Base-by-base conservation (phyloP, 441 rosid genomes). In the Theobroma grandiflorum region DNA sequence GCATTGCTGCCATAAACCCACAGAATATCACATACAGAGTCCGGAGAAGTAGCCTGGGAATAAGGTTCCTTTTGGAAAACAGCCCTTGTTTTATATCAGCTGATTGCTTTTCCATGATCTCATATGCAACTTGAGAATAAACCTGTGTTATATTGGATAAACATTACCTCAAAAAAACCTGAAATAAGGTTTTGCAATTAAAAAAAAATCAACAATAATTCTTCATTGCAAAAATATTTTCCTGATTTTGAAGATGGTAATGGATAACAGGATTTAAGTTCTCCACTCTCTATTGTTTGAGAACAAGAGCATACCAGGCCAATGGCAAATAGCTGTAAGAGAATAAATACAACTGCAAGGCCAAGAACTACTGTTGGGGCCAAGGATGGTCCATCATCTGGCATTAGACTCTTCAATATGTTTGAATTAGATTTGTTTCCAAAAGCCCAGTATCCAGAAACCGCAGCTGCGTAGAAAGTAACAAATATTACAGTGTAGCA, bases 71-170 rank as follows among this genome's bases (percentile, higher is more conserved):
- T 84, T 11, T 89, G 15, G 99, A 90, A 82, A 96, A 96, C 80
- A 89, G 85, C 84, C 98, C 99, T 88, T 86, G 90, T 43, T 88
- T 91, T 80, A 88, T 88, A 77, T 96, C 98, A 9, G 98, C 99
- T 1, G 97, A 86, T 43, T 90, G 67, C 88, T 84, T 89, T 82
- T 94, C 98, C 97, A 96, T 93, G 75, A 96, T 91, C 88, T 96
- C 98, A 58, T 90, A 94, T 0, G 98, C 98, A 16, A 96, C 98
- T 94, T 96, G 99, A 79, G 98, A 96, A 82, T 96, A 94, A 40
- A 96, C 99, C 99, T 95, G 90, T 49, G 45, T 53, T 68, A 11
- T 55, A 63, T n/a, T 6, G 37, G 47, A 11, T 31, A 43, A 68
- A 3, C 18, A 49, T 66, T 31, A 55, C 22, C 53, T 78, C 72